Percentiles rank a stretch among this genome's conserved stretches.
These are phyloP conservation scores for Xylaria grammica DNA, from an alignment of 495 filamentous ascomycete species.

Conservation along the genomic window DNA sequence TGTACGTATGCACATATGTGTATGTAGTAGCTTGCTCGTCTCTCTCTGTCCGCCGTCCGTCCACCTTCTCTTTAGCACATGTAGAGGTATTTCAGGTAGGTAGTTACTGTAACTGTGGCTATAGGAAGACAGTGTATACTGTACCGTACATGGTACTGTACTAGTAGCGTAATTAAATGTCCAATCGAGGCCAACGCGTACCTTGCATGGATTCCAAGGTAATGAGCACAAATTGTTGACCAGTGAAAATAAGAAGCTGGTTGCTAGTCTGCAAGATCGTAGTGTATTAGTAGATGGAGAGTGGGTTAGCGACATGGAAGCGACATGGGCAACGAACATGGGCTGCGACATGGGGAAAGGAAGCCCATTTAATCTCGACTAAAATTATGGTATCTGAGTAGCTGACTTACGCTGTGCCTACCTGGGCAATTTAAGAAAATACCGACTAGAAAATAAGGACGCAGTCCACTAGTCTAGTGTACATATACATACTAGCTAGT, in stretches of 20 bases:
- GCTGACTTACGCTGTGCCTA: not conserved
- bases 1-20: no score
- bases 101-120: no score
- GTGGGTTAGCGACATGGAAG: conserved; percentile 6
- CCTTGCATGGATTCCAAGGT: not conserved
- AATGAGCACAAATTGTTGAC: not conserved
- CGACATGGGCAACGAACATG: no score
- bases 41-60: not conserved
- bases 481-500: no score
- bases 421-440: not conserved
- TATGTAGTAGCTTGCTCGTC: not conserved
- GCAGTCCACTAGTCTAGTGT: no score
- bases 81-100: no score
- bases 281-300: not conserved
- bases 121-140: not conserved
- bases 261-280: conserved; percentile 14
- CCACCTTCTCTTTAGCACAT: no score
- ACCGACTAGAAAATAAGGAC: no score
- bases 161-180: not conserved
- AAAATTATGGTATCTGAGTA: not conserved
- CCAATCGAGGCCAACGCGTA: not conserved
- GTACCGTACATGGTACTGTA: not conserved
- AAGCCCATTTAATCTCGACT: conserved; percentile 11
- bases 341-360: conserved; percentile 1
- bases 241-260: not conserved